Evolutionary conservation across 768 basidiomycete genomes (phyloP).

Genomic region (Lactifluus echinatus): DNA sequence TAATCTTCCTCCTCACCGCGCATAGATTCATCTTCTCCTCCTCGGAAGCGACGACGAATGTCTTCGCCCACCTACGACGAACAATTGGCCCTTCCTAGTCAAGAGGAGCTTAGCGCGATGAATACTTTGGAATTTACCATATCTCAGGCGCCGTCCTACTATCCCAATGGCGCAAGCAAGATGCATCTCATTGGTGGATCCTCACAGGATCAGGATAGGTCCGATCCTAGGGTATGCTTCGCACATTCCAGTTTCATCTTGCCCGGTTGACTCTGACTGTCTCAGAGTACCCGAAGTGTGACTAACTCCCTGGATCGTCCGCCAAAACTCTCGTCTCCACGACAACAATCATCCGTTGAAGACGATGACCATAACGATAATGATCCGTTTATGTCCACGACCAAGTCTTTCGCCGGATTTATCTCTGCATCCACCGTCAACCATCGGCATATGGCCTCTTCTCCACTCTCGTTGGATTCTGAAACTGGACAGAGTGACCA

Average conservation of each 20-base stretch:
- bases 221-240: not conserved
- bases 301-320: not conserved
- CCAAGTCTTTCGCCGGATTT: not conserved
- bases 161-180: not conserved
- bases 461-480: not conserved
- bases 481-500: not conserved
- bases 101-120: constrained; percentile 26
- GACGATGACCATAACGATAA: constrained; percentile 10
- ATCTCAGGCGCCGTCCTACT: not conserved
- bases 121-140: constrained; percentile 3
- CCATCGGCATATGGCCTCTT: not conserved
- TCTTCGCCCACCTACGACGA: constrained; percentile 54
- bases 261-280: not conserved
- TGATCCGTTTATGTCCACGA: constrained; percentile 13
- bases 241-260: not conserved
- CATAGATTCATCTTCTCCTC: constrained; percentile 31
- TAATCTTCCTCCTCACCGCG: not conserved
- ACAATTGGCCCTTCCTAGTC: constrained; percentile 33
- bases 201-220: constrained; percentile 1
- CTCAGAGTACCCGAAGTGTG: not conserved
- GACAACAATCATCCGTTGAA: not conserved
- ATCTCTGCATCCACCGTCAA: not conserved
- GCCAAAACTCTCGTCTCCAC: not conserved
- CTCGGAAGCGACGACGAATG: constrained; percentile 49
- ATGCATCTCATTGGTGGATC: not conserved